phyloP scores from a whole-genome alignment of 2,329 filamentous ascomycete species.

The Sclerotinia sclerotiorum region DNA sequence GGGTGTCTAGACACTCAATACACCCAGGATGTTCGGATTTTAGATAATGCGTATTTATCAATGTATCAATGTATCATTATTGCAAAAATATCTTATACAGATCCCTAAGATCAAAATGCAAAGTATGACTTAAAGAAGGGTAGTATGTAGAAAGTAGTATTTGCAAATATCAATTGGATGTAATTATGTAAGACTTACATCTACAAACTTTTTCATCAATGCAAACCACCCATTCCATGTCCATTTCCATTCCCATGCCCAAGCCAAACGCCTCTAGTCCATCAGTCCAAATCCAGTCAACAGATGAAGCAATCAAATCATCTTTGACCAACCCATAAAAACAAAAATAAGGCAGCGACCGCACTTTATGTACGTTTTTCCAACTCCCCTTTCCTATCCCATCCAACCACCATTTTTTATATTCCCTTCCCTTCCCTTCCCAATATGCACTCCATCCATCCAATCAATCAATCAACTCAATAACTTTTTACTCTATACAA shows the following conservation, averaged over 20 bases:
- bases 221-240: background rate
- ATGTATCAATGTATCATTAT: too few relatives aligned
- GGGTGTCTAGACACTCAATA: too few relatives aligned
- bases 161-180: background rate
- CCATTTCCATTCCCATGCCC: background rate
- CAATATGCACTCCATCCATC: slow-evolving; percentile 15
- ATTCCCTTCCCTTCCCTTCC: background rate
- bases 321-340: background rate
- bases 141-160: background rate
- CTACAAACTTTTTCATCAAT: slow-evolving; percentile 8
- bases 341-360: background rate
- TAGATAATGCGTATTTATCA: too few relatives aligned
- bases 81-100: too few relatives aligned
- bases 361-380: slow-evolving; percentile 14
- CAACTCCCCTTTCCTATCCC: slow-evolving; percentile 8
- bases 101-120: background rate
- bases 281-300: background rate
- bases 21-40: too few relatives aligned
- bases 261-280: background rate
- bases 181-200: background rate
- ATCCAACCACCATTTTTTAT: slow-evolving; percentile 4
- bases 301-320: background rate
- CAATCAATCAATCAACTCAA: background rate
- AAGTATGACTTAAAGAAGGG: background rate
- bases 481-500: slow-evolving; percentile 19